Evolutionary conservation across 2,329 filamentous ascomycete genomes (phyloP).

Genomic region (Claviceps citrina): DNA sequence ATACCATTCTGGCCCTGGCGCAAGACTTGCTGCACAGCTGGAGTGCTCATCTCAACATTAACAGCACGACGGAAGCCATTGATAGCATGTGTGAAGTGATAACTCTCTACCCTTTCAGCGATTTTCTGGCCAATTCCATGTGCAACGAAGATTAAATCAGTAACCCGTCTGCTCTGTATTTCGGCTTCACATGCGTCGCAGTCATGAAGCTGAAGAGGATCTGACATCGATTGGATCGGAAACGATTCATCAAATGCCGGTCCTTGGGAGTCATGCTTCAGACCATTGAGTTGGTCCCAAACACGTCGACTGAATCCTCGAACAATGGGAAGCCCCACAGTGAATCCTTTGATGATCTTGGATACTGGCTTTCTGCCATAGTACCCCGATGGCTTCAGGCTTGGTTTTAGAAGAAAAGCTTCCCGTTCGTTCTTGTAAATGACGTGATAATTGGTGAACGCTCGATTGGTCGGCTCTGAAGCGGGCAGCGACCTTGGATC

Average conservation of each 20-base stretch:
- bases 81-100: slow-evolving; percentile 92
- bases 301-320: slow-evolving; percentile 67
- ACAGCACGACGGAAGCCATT: slow-evolving; percentile 77
- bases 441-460: slow-evolving; percentile 63
- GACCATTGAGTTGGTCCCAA: slow-evolving; percentile 61
- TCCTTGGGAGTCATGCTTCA: neutral
- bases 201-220: slow-evolving; percentile 15
- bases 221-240: slow-evolving; percentile 4
- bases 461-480: slow-evolving; percentile 31
- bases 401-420: slow-evolving; percentile 73
- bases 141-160: slow-evolving; percentile 77
- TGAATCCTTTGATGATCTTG: slow-evolving; percentile 69
- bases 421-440: slow-evolving; percentile 60
- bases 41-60: slow-evolving; percentile 65
- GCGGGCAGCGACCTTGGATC: slow-evolving; percentile 18
- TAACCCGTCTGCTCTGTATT: slow-evolving; percentile 52
- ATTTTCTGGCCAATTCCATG: slow-evolving; percentile 96
- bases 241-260: neutral
- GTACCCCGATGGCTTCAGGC: slow-evolving; percentile 68
- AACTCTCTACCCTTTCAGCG: slow-evolving; percentile 86
- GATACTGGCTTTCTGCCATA: slow-evolving; percentile 67
- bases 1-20: slow-evolving; percentile 69
- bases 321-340: slow-evolving; percentile 74
- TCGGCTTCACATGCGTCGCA: slow-evolving; percentile 48
- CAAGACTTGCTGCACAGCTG: slow-evolving; percentile 59